These are phyloP conservation scores for Trapa bicornis DNA, from an alignment of 345 rosid genomes.

Conservation along the genomic window DNA sequence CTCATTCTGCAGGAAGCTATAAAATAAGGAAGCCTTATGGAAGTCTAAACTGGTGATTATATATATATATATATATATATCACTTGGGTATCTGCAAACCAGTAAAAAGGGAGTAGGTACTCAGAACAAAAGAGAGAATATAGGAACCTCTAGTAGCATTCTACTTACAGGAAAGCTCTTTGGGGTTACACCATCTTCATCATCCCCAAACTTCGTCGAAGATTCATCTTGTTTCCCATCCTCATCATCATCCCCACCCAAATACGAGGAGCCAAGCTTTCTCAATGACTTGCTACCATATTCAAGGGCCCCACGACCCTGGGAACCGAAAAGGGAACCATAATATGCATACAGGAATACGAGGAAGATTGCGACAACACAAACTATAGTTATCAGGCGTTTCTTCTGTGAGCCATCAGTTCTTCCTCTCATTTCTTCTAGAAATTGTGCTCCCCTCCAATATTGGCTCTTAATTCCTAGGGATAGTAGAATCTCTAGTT, in stretches of 20 bases:
- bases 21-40: not conserved
- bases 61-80: not conserved
- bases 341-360: constrained; percentile 59
- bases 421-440: constrained; percentile 74
- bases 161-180: constrained; percentile 83
- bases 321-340: constrained; percentile 60
- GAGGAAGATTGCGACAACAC: constrained; percentile 42
- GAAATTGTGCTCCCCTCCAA: constrained; percentile 10
- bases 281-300: constrained; percentile 68
- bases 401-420: constrained; percentile 80
- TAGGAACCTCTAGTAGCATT: not conserved
- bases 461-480: constrained; percentile 8
- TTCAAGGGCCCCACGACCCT: constrained; percentile 49
- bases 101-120: not conserved
- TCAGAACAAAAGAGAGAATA: not conserved
- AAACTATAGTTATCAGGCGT: constrained; percentile 47
- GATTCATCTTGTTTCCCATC: constrained; percentile 53
- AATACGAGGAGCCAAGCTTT: constrained; percentile 68
- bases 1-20: not conserved
- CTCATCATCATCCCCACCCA: constrained; percentile 67
- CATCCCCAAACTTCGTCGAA: constrained; percentile 33
- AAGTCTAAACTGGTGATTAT: not conserved
- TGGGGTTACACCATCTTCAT: constrained; percentile 30
- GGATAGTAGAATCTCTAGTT: constrained; percentile 13
- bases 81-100: not conserved